Conservation (phyloP, 306 rosid genomes). For the Gleditsia sinensis region DNA sequence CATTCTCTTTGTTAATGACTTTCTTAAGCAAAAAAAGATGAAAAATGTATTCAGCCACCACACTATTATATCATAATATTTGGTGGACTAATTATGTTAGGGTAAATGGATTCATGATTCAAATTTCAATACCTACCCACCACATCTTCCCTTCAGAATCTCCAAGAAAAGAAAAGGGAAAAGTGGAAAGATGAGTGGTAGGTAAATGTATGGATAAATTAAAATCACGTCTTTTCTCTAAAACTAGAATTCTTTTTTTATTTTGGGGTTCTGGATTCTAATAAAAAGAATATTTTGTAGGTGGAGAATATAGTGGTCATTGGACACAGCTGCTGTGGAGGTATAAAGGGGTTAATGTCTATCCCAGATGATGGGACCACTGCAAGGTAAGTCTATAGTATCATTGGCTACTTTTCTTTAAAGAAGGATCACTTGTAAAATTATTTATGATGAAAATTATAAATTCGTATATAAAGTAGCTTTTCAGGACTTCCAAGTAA, state of each 20-base stretch:
- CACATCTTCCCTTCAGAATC: constrained; percentile 33
- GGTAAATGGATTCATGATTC: background rate
- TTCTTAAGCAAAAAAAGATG: background rate
- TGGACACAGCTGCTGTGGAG: constrained; percentile 97
- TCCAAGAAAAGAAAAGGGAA: background rate
- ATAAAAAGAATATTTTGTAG: constrained; percentile 42
- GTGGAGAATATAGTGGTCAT: constrained; percentile 93
- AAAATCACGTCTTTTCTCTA: too few species aligned
- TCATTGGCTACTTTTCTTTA: background rate
- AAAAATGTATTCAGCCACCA: constrained; percentile 1
- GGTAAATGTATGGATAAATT: too few species aligned
- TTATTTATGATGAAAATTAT: constrained; percentile 3
- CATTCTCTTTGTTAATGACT: background rate
- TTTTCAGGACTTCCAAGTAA: constrained; percentile 33
- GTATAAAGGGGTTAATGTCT: constrained; percentile 96
- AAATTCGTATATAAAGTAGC: background rate
- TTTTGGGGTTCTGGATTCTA: background rate
- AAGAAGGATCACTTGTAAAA: background rate
- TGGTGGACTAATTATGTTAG: background rate
- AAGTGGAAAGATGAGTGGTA: constrained; percentile 22
- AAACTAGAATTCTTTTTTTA: too few species aligned
- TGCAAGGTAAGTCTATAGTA: constrained; percentile 50
- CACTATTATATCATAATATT: background rate
- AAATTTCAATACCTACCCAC: constrained; percentile 24
- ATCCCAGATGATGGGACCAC: constrained; percentile 87